Evolutionary conservation across 169 alveolate species (phyloP).

Genomic region (Cytauxzoon felis): DNA sequence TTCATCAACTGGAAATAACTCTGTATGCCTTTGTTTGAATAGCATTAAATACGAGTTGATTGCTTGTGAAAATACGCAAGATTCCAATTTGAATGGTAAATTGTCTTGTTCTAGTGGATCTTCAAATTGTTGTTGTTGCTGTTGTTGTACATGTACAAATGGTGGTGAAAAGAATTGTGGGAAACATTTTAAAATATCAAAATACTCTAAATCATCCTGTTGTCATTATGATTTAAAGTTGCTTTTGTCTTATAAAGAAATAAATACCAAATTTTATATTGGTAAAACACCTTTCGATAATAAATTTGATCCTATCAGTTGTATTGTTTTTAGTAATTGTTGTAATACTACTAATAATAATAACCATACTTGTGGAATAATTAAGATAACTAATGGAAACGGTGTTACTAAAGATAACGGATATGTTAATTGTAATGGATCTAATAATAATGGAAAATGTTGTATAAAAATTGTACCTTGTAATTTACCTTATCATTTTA

Average conservation of each 20-base stretch:
- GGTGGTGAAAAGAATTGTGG: slow-evolving; percentile 1
- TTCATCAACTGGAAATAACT: slow-evolving; percentile 4
- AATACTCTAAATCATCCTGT: slow-evolving; percentile 16
- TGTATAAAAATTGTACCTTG: slow-evolving; percentile 48
- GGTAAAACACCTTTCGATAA: slow-evolving; percentile 37
- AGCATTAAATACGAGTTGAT: no score
- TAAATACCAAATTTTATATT: slow-evolving; percentile 4
- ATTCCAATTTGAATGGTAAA: background rate
- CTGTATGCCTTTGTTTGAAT: background rate
- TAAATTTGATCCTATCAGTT: slow-evolving; percentile 22
- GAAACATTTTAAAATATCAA: slow-evolving; percentile 1
- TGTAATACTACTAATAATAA: background rate
- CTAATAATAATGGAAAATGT: background rate
- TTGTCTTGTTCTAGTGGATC: background rate
- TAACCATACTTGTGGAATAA: background rate
- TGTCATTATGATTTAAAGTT: slow-evolving; percentile 49
- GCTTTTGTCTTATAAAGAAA: slow-evolving; percentile 13
- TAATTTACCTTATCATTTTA: slow-evolving; percentile 43
- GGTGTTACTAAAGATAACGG: background rate
- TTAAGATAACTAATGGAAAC: background rate
- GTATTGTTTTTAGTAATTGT: slow-evolving; percentile 3
- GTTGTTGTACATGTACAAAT: background rate
- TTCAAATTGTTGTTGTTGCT: slow-evolving; percentile 1
- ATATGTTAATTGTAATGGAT: background rate
- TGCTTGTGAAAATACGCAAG: background rate